Conservation (phyloP, 352 stramenopile genomes). For the Peronosclerospora sorghi region DNA sequence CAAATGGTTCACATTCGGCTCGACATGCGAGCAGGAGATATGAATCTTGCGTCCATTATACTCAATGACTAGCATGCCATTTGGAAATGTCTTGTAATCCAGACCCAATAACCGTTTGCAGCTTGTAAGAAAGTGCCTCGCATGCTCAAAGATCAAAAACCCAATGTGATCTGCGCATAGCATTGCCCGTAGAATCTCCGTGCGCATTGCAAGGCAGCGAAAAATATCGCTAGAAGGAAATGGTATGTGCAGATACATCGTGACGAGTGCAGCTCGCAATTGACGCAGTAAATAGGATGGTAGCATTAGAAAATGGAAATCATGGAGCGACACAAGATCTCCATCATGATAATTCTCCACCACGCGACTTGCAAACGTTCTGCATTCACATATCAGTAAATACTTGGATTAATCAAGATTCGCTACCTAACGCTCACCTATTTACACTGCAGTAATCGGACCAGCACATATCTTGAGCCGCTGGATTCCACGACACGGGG, state of each 20-base stretch:
- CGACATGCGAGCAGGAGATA: conserved; percentile 94
- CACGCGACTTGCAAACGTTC: conserved; percentile 36
- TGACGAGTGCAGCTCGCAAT: conserved; percentile 88
- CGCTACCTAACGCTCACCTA: conserved; percentile 4
- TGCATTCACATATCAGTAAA: background rate
- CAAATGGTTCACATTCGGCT: conserved; percentile 83
- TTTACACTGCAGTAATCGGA: conserved; percentile 75
- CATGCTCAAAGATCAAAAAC: conserved; percentile 91
- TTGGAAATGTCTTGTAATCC: conserved; percentile 85
- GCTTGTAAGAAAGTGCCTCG: conserved; percentile 86
- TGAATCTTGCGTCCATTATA: conserved; percentile 94
- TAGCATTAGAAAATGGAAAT: conserved; percentile 96
- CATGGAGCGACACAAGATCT: conserved; percentile 95
- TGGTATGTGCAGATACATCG: conserved; percentile 96
- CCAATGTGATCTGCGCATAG: conserved; percentile 88
- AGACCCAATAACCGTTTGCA: conserved; percentile 91
- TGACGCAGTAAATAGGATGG: conserved; percentile 92
- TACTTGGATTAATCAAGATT: background rate
- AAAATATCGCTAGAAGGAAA: conserved; percentile 99
- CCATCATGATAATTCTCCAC: conserved; percentile 71
- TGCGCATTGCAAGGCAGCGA: conserved; percentile 85
- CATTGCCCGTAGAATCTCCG: conserved; percentile 86
- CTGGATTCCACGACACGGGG: conserved; percentile 68
- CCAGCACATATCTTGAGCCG: conserved; percentile 68
- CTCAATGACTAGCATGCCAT: conserved; percentile 86